A percentile compares a stretch with the other conserved stretches of the same genome.
These are phyloP conservation scores for Xerocomus minutiporus DNA, from an alignment of 1,284 basidiomycete genomes.

Conservation along the genomic window DNA sequence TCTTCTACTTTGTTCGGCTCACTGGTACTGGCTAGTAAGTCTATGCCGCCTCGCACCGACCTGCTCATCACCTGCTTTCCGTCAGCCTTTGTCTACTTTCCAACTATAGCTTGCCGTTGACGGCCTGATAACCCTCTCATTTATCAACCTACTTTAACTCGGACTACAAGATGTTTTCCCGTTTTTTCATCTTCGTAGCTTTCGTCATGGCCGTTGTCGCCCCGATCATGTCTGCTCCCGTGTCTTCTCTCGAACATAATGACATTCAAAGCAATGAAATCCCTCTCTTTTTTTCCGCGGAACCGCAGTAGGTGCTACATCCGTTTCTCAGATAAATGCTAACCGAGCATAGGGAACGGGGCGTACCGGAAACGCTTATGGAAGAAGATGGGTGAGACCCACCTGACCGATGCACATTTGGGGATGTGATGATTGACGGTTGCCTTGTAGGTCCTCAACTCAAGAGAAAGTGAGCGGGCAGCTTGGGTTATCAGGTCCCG, in stretches of 20 bases:
- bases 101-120: constrained; percentile 4
- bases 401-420: not conserved
- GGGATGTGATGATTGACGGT: not conserved
- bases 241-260: not conserved
- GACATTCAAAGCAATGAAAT: not conserved
- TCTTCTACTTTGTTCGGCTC: constrained; percentile 13
- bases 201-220: constrained; percentile 1
- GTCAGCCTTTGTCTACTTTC: not conserved
- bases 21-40: constrained; percentile 22
- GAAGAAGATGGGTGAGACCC: not conserved
- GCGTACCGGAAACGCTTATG: too few relatives aligned
- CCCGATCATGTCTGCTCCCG: constrained; percentile 5
- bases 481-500: not conserved
- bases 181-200: constrained; percentile 1
- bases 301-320: not conserved
- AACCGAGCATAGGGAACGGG: not conserved
- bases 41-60: not conserved
- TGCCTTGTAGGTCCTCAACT: not conserved
- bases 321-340: not conserved
- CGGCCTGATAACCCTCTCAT: constrained; percentile 4
- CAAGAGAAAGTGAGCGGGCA: not conserved
- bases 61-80: not conserved
- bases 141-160: not conserved
- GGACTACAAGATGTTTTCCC: constrained; percentile 8
- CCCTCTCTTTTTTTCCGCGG: not conserved